These are phyloP conservation scores for Mrakia frigida DNA, from an alignment of 768 basidiomycete species.

Conservation along the genomic window DNA sequence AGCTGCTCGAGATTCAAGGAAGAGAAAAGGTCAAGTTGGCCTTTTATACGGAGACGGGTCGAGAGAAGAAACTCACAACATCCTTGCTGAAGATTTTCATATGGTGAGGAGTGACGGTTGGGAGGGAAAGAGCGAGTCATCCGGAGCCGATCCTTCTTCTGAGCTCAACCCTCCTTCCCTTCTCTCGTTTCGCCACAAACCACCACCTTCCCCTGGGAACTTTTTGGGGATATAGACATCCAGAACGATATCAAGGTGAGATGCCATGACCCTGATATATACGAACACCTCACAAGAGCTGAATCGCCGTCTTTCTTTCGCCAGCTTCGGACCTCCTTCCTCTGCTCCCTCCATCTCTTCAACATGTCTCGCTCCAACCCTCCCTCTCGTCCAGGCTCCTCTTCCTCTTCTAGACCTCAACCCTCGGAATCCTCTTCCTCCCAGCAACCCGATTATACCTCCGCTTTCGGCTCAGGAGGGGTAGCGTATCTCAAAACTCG, in stretches of 20 bases:
- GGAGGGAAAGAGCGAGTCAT: neutral
- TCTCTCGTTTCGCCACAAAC: neutral
- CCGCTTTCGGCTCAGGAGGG: neutral
- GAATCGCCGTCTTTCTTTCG: neutral
- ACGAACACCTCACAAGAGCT: neutral
- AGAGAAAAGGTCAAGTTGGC: too few species aligned
- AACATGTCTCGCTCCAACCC: constrained; percentile 8
- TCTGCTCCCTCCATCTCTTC: neutral
- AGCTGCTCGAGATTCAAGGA: too few species aligned
- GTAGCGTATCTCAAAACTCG: neutral
- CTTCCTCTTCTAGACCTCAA: neutral
- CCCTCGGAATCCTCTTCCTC: neutral
- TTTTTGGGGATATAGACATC: neutral
- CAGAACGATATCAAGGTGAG: neutral
- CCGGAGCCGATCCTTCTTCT: neutral
- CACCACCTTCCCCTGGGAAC: neutral
- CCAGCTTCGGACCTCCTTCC: neutral
- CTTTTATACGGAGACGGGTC: too few species aligned
- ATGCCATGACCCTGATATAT: neutral
- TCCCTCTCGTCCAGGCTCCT: constrained; percentile 7
- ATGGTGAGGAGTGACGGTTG: neutral
- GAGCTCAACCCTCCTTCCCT: neutral
- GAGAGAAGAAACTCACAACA: too few species aligned
- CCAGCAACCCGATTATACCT: neutral
- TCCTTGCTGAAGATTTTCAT: neutral